Base-by-base conservation (phyloP, 2,329 filamentous ascomycete genomes). In the Colletotrichum simmondsii region DNA sequence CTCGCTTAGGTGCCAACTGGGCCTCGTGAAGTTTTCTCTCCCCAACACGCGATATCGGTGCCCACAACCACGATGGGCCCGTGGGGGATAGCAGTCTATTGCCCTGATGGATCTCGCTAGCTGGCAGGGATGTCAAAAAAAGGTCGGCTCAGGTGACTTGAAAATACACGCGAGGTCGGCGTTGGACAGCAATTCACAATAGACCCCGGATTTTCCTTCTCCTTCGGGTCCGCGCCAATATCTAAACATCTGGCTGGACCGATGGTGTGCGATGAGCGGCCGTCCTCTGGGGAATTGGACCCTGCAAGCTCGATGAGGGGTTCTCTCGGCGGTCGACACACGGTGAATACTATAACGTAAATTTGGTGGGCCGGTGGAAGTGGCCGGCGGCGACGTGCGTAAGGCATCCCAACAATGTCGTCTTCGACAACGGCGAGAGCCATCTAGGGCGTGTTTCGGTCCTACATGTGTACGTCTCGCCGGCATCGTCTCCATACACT, bases 71-170 rank as follows among this genome's bases (percentile, higher is more conserved):
- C 24, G 65, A 73, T 73, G 66, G 71, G 71, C 71, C 66, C 71
- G 66, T 65, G 60, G 60, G 60, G 66, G 56, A 65, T 24, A 70
- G 8, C 30, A 28, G n/a, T 28, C 26, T 28, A 22, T 59, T 30
- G 22, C 49, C 32, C 53, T 26, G 66, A 61, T 32, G 24, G 42
- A 42, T 26, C 35, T 46, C 65, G 16, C 59, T 26, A 30, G 46
- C 49, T 16, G 61, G 61, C 46, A 65, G 71, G 66, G 66, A 42
- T 65, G 53, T 58, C 60, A 71, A 65, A 62, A 65, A n/a, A 56
- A 49, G 63, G 35, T 71, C 56, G 60, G 46, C 71, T 71, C 71
- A 73, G 66, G 71, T 70, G 71, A 73, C 66, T 71, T 52, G 61
- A 65, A 73, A 71, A 57, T 65, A 70, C 56, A 54, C 26, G 37